phyloP scores from a whole-genome alignment of 2,329 filamentous ascomycete genomes.

The Coleophoma eucalyptorum region DNA sequence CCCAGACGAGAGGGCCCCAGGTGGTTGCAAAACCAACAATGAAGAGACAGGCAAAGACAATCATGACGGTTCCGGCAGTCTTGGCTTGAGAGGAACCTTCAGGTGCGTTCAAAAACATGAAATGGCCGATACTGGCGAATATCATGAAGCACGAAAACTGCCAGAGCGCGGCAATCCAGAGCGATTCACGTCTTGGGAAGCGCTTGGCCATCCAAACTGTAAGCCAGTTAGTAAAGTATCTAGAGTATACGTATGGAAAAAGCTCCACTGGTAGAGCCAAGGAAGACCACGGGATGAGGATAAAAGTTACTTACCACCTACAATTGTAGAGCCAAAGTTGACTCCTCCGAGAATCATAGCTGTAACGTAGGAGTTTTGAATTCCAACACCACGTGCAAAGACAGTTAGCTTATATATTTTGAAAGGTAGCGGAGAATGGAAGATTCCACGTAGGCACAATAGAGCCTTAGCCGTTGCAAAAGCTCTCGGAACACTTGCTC shows the following conservation, averaged over 20 bases:
- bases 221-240: too few relatives aligned
- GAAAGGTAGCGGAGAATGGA: too few relatives aligned
- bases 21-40: slow-evolving; percentile 68
- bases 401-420: too few relatives aligned
- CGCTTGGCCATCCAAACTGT: slow-evolving; percentile 61
- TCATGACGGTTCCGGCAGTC: slow-evolving; percentile 63
- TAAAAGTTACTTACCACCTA: slow-evolving; percentile 10
- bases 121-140: slow-evolving; percentile 50
- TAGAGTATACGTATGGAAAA: too few relatives aligned
- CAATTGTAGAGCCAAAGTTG: slow-evolving; percentile 59
- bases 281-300: too few relatives aligned
- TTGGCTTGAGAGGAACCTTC: slow-evolving; percentile 38
- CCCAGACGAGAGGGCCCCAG: slow-evolving; percentile 70
- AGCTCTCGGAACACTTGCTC: too few relatives aligned
- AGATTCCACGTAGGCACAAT: too few relatives aligned
- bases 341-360: slow-evolving; percentile 66
- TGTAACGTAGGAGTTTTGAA: slow-evolving; percentile 61
- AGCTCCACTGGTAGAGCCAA: too few relatives aligned
- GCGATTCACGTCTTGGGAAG: slow-evolving; percentile 63
- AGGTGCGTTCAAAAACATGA: slow-evolving; percentile 50
- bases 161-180: slow-evolving; percentile 65
- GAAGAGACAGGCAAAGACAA: slow-evolving; percentile 70
- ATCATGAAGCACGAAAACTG: slow-evolving; percentile 65
- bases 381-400: slow-evolving; percentile 46
- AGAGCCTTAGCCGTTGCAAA: too few relatives aligned